Evolutionary conservation across 352 stramenopile species (phyloP).

Genomic region (Phytophthora europaea): DNA sequence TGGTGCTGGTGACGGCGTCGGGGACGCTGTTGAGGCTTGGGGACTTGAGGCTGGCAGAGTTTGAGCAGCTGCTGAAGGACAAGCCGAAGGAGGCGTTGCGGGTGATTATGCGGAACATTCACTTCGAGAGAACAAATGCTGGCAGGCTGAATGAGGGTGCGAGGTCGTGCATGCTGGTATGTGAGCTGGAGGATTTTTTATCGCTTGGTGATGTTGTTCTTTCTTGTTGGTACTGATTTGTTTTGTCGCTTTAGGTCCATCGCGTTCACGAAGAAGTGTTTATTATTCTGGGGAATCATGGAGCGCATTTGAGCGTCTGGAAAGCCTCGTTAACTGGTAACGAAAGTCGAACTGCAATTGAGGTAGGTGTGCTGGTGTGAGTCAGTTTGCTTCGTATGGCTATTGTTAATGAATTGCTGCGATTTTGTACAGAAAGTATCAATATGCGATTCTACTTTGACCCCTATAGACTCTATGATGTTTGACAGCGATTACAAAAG

Average conservation of each 20-base stretch:
- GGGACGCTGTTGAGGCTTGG: slow-evolving; percentile 35
- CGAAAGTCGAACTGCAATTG: slow-evolving; percentile 4
- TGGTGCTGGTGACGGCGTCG: slow-evolving; percentile 41
- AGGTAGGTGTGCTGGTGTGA: slow-evolving; percentile 16
- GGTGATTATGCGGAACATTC: slow-evolving; percentile 40
- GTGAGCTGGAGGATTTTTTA: background rate
- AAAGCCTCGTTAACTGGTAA: slow-evolving; percentile 1
- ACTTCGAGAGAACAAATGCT: slow-evolving; percentile 24
- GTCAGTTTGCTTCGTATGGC: background rate
- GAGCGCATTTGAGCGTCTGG: slow-evolving; percentile 24
- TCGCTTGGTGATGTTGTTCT: slow-evolving; percentile 1
- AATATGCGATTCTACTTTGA: slow-evolving; percentile 16
- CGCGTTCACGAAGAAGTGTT: slow-evolving; percentile 7
- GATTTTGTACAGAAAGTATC: slow-evolving; percentile 28
- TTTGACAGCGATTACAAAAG: slow-evolving; percentile 24
- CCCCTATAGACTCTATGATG: slow-evolving; percentile 22
- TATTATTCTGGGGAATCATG: slow-evolving; percentile 37
- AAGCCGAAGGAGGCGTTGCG: slow-evolving; percentile 24
- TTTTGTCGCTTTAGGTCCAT: slow-evolving; percentile 24
- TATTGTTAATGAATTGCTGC: background rate
- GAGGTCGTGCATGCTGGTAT: slow-evolving; percentile 36
- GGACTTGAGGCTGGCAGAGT: slow-evolving; percentile 37
- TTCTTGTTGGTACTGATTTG: background rate
- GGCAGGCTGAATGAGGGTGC: slow-evolving; percentile 21
- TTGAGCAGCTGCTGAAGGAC: slow-evolving; percentile 37